Evolutionary conservation across 768 basidiomycete genomes (phyloP).

Genomic region (Symmetrospora coprosmae): DNA sequence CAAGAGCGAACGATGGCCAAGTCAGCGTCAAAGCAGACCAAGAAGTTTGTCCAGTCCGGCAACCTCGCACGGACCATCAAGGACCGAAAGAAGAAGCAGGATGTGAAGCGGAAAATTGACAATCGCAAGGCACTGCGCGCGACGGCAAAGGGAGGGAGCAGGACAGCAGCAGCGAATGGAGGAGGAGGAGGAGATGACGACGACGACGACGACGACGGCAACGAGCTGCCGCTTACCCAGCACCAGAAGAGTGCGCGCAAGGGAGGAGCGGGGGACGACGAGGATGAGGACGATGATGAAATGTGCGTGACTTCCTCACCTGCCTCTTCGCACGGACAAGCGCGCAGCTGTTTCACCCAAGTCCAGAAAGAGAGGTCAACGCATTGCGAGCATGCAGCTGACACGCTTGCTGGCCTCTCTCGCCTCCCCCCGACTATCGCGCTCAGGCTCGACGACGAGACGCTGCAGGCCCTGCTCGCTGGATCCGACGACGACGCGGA

Average conservation of each 20-base stretch:
- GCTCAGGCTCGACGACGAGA: conserved; percentile 20
- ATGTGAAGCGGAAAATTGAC: conserved; percentile 21
- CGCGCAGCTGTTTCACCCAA: no score
- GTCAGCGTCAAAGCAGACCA: not conserved
- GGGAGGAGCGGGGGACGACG: conserved; percentile 37
- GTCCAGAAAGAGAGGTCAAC: no score
- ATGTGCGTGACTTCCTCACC: no score
- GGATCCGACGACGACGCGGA: conserved; percentile 33
- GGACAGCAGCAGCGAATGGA: conserved; percentile 17
- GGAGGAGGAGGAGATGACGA: conserved; percentile 40
- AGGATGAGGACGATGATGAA: conserved; percentile 39
- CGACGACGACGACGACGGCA: conserved; percentile 34
- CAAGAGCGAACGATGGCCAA: conserved; percentile 2
- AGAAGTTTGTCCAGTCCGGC: conserved; percentile 11
- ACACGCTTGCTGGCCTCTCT: no score
- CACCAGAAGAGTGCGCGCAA: conserved; percentile 25
- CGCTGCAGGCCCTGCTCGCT: not conserved
- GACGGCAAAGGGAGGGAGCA: conserved; percentile 15
- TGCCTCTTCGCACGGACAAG: no score
- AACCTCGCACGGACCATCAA: conserved; percentile 12
- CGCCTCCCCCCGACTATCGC: no score
- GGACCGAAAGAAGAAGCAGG: conserved; percentile 18
- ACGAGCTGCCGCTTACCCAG: conserved; percentile 24
- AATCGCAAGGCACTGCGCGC: conserved; percentile 18
- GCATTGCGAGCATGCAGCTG: not conserved